phyloP scores from a whole-genome alignment of 1,139 yeast species.

The Petasospora fabianii region DNA sequence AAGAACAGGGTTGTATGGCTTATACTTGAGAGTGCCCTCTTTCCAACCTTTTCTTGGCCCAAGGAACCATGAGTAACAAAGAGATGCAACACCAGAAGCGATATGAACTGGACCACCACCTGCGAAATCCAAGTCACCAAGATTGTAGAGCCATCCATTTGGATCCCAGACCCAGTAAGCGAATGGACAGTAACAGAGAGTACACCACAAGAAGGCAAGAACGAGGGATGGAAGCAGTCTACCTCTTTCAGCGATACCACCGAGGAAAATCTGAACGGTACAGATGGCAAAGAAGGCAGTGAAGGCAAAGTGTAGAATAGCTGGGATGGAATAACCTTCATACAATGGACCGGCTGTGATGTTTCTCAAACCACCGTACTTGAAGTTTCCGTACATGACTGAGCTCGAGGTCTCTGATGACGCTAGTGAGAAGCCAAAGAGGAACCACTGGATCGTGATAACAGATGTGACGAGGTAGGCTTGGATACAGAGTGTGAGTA shows the following conservation, averaged over 20 bases:
- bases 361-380: constrained; percentile 38
- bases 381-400: constrained; percentile 37
- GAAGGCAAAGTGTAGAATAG: constrained; percentile 40
- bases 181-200: constrained; percentile 42
- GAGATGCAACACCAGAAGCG: constrained; percentile 41
- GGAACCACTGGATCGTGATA: constrained; percentile 40
- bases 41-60: constrained; percentile 40
- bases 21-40: constrained; percentile 26
- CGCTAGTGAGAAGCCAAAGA: constrained; percentile 43
- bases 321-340: constrained; percentile 39
- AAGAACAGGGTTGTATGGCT: constrained; percentile 40
- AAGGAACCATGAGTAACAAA: constrained; percentile 39
- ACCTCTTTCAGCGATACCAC: constrained; percentile 44
- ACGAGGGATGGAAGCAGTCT: constrained; percentile 40
- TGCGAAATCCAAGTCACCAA: constrained; percentile 45
- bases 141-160: constrained; percentile 41
- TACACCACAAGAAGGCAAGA: constrained; percentile 39
- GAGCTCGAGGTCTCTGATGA: constrained; percentile 38
- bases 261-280: constrained; percentile 45
- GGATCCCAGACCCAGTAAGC: constrained; percentile 45
- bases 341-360: constrained; percentile 38
- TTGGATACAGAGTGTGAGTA: constrained; percentile 39
- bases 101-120: constrained; percentile 52
- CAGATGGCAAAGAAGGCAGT: constrained; percentile 44
- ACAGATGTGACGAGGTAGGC: constrained; percentile 40